Base-by-base conservation (phyloP, 805 yeast species). In the Monosporozyma yasuniensis region DNA sequence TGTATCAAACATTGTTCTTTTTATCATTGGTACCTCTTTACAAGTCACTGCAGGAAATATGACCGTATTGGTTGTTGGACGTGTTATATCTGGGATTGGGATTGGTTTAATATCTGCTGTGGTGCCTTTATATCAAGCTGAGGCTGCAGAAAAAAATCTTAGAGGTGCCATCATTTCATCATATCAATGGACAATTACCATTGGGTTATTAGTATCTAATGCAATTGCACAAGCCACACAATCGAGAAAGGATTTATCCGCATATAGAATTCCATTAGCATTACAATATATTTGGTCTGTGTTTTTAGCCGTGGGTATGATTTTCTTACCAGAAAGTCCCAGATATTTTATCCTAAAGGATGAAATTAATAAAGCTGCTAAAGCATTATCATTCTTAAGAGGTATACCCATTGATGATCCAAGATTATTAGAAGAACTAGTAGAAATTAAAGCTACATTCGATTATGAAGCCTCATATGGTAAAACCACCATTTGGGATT, bases 111-210 rank as follows among this genome's bases (percentile, higher is more conserved):
- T 85, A 16, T 83, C 90, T 2, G 93, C 91, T 12, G 85, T 83
- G 41, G 88, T 84, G 2, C 95, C 95, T 1, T 67, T 85, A 45
- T 86, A 84, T 60, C 95, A 86, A 66, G 87, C 93, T n/a, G 95
- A 86, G 64, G 83, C 89, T 0, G 82, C 91, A 0, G 90, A 90
- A 1, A 84, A 81, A 62, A 79, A 81, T 76, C 78, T 84, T 37
- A 76, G 93, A 73, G 95, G 95, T 55, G 83, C 90, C 2, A 79
- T 86, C 61, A 87, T 84, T 50, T 84, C 84, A 50, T 77, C 86
- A 1, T 86, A 85, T 65, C 95, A 86, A 65, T 87, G 95, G 90
- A 91, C 95, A 12, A 84, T 87, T 52, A 87, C 95, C 0, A 83
- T 91, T 88, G 93, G 95, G 0, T 68, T 86, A 28, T 61, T 86